Base-by-base conservation (phyloP, 2,329 filamentous ascomycete species). In the Aspergillus viridinutans region DNA sequence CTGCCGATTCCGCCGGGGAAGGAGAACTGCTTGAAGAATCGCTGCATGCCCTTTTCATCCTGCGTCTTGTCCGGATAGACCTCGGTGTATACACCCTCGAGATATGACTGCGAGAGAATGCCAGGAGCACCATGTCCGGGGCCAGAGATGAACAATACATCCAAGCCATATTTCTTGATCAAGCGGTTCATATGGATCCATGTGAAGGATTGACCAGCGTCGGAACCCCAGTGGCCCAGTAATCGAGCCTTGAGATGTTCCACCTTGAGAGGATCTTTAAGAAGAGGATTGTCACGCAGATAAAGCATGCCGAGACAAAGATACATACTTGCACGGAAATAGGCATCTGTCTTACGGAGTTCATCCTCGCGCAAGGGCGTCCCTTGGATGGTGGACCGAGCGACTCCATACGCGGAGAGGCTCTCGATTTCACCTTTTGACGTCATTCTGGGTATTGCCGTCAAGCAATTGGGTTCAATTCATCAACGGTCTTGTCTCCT, bases 181-280 rank as follows among this genome's bases (percentile, higher is more conserved):
- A 92, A 77, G 35, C 88, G 86, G 74, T 92, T 92, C 80, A 90
- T 88, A 75, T 92, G 89, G 77, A 91, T 89, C 72, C 86, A 92
- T 35, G 88, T 89, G 74, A 92, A 92, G 57, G 88, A 86, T 73
- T 92, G 89, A 14, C 89, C 89, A n/a, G 89, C 86, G 51, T 89
- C 88, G 2, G 87, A 90, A 54, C 89, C 89, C 80, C 90, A 92
- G 70, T 92, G 89, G 42, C 89, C 89, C 2, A 92, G 79, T 8
- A 92, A 78, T 62, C 89, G 84, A 58, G 83, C 80, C 76, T 92
- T 92, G 76, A 92, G 79, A 68, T 92, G 86, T 54, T 90, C 84
- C 32, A 83, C 76, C 64, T 84, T 84, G 61, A 90, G 80, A 1
- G 87, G 86, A 64, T 90, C 84, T 58, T 81, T 81, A 47, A 92